Evolutionary conservation across 495 filamentous ascomycete genomes (phyloP), one percentile per base, ranked within the genome.

Genomic region (Thermothielavioides terrestris): DNA sequence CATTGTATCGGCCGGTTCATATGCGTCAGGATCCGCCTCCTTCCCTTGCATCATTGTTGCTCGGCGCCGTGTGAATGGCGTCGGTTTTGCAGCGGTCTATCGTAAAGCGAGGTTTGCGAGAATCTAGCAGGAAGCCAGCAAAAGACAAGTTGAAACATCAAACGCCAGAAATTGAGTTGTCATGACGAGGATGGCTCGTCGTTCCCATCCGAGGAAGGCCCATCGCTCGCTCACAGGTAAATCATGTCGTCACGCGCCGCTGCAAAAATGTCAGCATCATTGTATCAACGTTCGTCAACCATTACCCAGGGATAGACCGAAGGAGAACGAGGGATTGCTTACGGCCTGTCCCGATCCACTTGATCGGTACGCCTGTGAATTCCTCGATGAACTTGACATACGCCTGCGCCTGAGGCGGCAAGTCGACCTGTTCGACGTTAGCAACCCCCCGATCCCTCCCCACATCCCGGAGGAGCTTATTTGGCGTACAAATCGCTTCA

Each of bases 281-380:
- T 5, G 6, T 5, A 1, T 6, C 14, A 3, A 34, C n/a, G 23
- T 20, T 27, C 27, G 5, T 7, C 9, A 25, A 37, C 11, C 18
- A 17, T 15, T 1, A 10, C 4, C 28, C 4, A 28, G 17, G n/a
- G 8, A 21, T 26, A 15, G n/a, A 7, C 3, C 7, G 35, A 20
- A 25, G 26, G 5, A 15, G 12, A 14, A 27, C 8, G 22, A n/a
- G 26, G 20, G 28, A 20, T 11, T 34, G 12, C 54, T 52, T 56
- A 56, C 54, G 88, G 8, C 88, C 89, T 15, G 84, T 87, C 11
- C 88, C 88, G 59, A 94, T 84, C 71, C 78, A 90, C 64, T 80
- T 80, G 40, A 92, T 69, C 49, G 69, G 76, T 15, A 90, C 81
- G 26, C 81, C 86, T 15, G 87, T 68, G 56, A 81, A 83, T 57